Percentiles rank a stretch among this genome's conserved stretches.
phyloP scores from a whole-genome alignment of 495 filamentous ascomycete species.

The Saxispiralis lemnorum region DNA sequence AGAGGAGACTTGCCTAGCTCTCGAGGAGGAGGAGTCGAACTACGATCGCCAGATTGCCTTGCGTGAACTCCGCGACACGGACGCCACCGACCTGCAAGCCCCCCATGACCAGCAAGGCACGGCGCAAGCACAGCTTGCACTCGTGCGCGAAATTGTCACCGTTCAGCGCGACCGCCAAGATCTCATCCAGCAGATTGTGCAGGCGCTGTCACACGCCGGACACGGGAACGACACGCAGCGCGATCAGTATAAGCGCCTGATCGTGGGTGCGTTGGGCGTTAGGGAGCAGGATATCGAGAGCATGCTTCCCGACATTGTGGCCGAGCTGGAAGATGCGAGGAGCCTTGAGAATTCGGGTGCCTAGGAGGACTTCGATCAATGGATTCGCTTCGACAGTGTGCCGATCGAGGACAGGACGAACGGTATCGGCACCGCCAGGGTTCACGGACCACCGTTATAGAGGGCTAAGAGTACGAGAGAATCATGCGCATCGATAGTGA shows the following conservation, averaged over 20 bases:
- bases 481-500: no score
- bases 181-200: constrained; percentile 20
- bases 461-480: no score
- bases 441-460: no score
- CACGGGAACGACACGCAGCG: constrained; percentile 16
- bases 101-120: constrained; percentile 2
- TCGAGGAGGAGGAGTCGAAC: constrained; percentile 40
- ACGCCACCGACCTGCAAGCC: background rate
- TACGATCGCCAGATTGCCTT: background rate
- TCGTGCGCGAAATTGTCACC: constrained; percentile 15
- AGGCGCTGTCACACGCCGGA: constrained; percentile 19
- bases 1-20: constrained; percentile 48
- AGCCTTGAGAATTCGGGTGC: constrained; percentile 3
- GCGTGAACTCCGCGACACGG: background rate
- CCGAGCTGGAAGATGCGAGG: constrained; percentile 36
- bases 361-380: constrained; percentile 3
- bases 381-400: no score
- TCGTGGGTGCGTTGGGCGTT: constrained; percentile 25
- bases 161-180: constrained; percentile 17
- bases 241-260: constrained; percentile 23
- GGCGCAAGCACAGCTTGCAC: constrained; percentile 14
- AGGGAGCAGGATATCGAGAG: constrained; percentile 25
- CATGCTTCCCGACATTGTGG: constrained; percentile 25
- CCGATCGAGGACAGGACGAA: no score
- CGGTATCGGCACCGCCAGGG: no score